Evolutionary conservation across 225 moss, liverwort and hornwort species (phyloP).

Genomic region (Neckera pumila): DNA sequence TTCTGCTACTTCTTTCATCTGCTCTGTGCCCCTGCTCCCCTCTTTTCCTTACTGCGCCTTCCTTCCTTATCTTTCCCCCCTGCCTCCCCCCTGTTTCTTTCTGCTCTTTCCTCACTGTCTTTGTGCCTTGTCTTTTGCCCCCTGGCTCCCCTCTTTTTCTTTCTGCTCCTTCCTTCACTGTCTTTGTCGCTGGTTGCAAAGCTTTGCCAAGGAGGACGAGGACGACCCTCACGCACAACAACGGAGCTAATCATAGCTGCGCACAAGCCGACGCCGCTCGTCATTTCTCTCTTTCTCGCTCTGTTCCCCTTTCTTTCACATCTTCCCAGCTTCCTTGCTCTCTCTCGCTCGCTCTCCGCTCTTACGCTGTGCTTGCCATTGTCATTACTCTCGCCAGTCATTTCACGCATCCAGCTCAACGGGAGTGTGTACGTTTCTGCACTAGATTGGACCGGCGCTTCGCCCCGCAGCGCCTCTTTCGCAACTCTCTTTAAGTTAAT

Average conservation of each 20-base stretch:
- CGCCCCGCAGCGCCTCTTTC: neutral
- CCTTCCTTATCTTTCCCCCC: neutral
- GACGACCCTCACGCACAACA: neutral
- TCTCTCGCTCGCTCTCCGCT: neutral
- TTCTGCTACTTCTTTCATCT: neutral
- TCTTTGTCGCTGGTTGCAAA: neutral
- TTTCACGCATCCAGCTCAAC: conserved; percentile 4
- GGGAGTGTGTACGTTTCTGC: neutral
- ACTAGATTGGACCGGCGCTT: neutral
- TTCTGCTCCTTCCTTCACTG: neutral
- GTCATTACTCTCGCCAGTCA: neutral
- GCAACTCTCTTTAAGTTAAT: neutral
- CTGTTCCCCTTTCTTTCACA: neutral
- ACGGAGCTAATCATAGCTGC: conserved; percentile 4
- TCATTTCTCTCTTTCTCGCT: neutral
- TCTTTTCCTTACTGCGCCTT: neutral
- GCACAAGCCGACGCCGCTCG: neutral
- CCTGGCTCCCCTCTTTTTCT: neutral
- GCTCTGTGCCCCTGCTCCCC: neutral
- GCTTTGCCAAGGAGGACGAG: neutral
- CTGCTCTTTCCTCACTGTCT: no score
- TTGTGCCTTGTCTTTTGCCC: no score
- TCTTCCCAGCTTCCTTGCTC: neutral
- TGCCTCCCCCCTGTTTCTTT: neutral
- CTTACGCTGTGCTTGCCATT: neutral